These are phyloP conservation scores for Cutaneotrichosporon cyanovorans DNA, from an alignment of 1,284 basidiomycete species.

Conservation along the genomic window DNA sequence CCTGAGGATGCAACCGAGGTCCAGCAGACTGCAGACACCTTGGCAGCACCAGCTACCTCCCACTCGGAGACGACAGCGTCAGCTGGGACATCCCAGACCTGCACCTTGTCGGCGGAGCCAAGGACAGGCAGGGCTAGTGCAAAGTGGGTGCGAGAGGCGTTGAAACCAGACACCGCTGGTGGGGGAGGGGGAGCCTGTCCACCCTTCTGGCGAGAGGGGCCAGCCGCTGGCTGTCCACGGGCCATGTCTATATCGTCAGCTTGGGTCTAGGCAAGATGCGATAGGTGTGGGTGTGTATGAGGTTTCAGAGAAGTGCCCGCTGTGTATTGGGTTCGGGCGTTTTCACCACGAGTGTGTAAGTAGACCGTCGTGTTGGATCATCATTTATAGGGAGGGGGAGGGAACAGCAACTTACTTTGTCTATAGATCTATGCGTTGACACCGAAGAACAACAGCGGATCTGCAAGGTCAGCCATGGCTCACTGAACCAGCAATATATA, in stretches of 20 bases:
- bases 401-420: neutral
- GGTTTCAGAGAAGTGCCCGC: constrained; percentile 40
- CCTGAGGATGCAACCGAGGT: constrained; percentile 19
- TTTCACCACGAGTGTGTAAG: constrained; percentile 39
- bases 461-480: constrained; percentile 16
- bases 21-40: constrained; percentile 37
- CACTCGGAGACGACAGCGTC: constrained; percentile 42
- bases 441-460: neutral
- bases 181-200: constrained; percentile 38
- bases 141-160: constrained; percentile 37
- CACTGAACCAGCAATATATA: constrained; percentile 3
- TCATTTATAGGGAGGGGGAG: constrained; percentile 29
- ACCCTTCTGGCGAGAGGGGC: constrained; percentile 36
- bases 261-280: neutral
- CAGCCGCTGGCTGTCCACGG: constrained; percentile 35
- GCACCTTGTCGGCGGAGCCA: constrained; percentile 42
- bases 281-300: constrained; percentile 7
- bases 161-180: constrained; percentile 39
- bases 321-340: constrained; percentile 36
- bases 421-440: neutral
- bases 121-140: constrained; percentile 40
- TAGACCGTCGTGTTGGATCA: constrained; percentile 46
- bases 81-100: constrained; percentile 41
- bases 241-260: constrained; percentile 25
- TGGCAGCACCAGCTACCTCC: constrained; percentile 40